Evolutionary conservation across 2,329 filamentous ascomycete genomes (phyloP).

Genomic region (Allantophomopsis lycopodina): DNA sequence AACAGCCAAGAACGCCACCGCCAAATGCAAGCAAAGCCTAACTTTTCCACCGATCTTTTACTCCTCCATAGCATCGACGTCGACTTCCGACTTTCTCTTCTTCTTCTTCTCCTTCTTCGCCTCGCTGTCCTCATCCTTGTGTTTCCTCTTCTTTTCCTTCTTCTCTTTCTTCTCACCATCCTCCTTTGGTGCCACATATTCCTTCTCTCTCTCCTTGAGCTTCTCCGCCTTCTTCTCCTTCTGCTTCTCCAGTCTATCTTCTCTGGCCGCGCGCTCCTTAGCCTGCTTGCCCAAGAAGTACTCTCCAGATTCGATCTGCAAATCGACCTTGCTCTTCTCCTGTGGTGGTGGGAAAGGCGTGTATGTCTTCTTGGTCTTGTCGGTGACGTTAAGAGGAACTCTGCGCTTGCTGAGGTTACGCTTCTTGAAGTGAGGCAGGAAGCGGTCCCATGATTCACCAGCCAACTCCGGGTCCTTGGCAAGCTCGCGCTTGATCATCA

Average conservation of each 20-base stretch:
- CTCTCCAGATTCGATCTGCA: constrained; percentile 95
- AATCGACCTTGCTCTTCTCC: constrained; percentile 97
- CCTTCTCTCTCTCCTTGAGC: constrained; percentile 69
- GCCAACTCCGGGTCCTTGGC: constrained; percentile 79
- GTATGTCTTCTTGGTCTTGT: constrained; percentile 90
- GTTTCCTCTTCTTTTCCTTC: constrained; percentile 29
- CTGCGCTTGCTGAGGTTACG: constrained; percentile 74
- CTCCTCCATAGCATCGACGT: too few relatives aligned
- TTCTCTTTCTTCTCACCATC: constrained; percentile 36
- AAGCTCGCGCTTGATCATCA: constrained; percentile 88
- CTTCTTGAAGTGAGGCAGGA: constrained; percentile 95
- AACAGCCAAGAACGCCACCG: too few relatives aligned
- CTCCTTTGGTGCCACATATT: constrained; percentile 81
- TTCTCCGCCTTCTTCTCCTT: constrained; percentile 80
- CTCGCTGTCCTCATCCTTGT: constrained; percentile 9
- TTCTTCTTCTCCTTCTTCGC: constrained; percentile 11
- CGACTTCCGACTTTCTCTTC: constrained; percentile 6
- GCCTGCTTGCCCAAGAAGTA: constrained; percentile 91
- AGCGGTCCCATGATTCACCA: constrained; percentile 88
- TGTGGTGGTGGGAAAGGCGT: constrained; percentile 94
- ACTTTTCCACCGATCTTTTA: too few relatives aligned
- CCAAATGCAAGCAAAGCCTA: too few relatives aligned
- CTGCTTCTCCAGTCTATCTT: constrained; percentile 74
- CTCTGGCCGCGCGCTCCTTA: constrained; percentile 70
- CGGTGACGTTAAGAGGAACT: constrained; percentile 71